Conservation (phyloP, 371 early-diverging fungal species). For the Haplosporangium sp. region DNA sequence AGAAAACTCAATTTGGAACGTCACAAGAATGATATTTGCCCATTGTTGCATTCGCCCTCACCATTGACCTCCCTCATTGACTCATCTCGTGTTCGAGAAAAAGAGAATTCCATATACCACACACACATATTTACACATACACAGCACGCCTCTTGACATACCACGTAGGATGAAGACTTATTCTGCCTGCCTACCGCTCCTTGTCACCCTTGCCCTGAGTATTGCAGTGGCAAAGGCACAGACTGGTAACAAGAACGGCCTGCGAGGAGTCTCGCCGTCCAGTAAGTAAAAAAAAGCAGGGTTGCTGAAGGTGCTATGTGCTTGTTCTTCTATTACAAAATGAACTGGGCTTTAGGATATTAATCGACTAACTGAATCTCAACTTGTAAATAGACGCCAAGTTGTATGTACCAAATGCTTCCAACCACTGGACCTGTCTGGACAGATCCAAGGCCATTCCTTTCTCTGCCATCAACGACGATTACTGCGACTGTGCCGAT, state of each 20-base stretch:
- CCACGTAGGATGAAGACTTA: slow-evolving; percentile 26
- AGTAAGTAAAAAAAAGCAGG: slow-evolving; percentile 10
- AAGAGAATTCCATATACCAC: too few relatives aligned
- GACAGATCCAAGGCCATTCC: slow-evolving; percentile 79
- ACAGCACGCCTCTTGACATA: neutral
- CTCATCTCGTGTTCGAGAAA: too few relatives aligned
- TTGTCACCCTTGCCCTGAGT: slow-evolving; percentile 38
- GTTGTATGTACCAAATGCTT: slow-evolving; percentile 54
- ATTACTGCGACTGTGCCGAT: slow-evolving; percentile 96
- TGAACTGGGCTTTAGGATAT: neutral
- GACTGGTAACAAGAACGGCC: slow-evolving; percentile 4
- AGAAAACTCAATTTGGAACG: too few relatives aligned
- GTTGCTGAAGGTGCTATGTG: too few relatives aligned
- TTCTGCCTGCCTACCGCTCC: slow-evolving; percentile 20
- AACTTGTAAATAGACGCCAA: slow-evolving; percentile 47
- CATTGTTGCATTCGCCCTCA: too few relatives aligned
- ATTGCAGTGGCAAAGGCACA: slow-evolving; percentile 23
- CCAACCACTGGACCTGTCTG: slow-evolving; percentile 76
- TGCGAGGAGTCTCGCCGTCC: slow-evolving; percentile 41
- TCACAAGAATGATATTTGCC: too few relatives aligned
- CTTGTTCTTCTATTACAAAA: neutral
- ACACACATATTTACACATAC: neutral
- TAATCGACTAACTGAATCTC: neutral
- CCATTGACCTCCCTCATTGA: too few relatives aligned
- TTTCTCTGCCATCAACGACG: slow-evolving; percentile 87